Evolutionary conservation across 768 basidiomycete genomes (phyloP).

Genomic region (Kwoniella newhampshirensis): DNA sequence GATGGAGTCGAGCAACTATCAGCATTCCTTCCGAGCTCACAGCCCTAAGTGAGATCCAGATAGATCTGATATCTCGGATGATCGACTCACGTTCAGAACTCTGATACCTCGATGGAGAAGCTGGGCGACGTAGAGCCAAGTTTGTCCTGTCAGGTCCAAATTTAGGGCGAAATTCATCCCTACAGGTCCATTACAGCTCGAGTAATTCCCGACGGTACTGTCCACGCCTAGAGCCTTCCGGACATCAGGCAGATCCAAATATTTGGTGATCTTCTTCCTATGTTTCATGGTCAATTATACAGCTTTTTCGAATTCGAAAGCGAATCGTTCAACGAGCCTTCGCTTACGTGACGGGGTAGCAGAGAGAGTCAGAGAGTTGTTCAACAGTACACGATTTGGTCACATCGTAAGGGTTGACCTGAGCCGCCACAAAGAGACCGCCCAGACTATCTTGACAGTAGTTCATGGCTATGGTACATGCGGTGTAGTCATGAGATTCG

Average conservation of each 20-base stretch:
- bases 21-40: no score
- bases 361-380: constrained; percentile 60
- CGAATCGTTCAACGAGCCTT: neutral
- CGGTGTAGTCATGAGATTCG: constrained; percentile 65
- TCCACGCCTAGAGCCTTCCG: constrained; percentile 65
- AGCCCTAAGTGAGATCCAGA: no score
- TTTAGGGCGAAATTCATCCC: constrained; percentile 56
- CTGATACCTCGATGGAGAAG: constrained; percentile 75
- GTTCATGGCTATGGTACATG: constrained; percentile 65
- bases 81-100: constrained; percentile 57
- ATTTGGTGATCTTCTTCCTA: constrained; percentile 59
- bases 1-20: no score
- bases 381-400: constrained; percentile 60
- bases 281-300: neutral
- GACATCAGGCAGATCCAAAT: constrained; percentile 63
- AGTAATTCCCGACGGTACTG: constrained; percentile 59
- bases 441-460: constrained; percentile 67
- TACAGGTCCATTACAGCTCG: constrained; percentile 62
- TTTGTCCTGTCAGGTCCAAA: constrained; percentile 64
- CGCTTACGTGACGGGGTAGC: constrained; percentile 61
- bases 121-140: constrained; percentile 61
- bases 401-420: constrained; percentile 64
- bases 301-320: neutral
- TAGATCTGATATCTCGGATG: no score
- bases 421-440: constrained; percentile 55